Evolutionary conservation across 768 basidiomycete genomes (phyloP).

Genomic region (Rhodotorula sphaerocarpa): DNA sequence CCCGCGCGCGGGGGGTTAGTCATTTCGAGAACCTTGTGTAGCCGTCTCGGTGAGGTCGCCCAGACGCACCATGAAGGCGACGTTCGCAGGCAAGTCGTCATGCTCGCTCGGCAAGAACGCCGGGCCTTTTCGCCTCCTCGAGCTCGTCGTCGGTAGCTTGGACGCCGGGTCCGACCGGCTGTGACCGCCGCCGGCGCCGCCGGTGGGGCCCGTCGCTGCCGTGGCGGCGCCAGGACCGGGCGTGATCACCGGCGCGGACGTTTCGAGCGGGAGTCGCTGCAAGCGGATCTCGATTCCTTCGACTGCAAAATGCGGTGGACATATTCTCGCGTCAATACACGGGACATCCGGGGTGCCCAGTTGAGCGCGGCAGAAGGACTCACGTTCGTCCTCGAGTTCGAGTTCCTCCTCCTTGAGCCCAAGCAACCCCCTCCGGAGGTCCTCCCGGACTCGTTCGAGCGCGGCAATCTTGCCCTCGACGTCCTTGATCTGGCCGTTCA

Average conservation of each 20-base stretch:
- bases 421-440: slow-evolving; percentile 71
- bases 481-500: slow-evolving; percentile 77
- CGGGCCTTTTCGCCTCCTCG: slow-evolving; percentile 54
- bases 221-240: neutral
- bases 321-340: neutral
- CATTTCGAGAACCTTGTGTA: too few species aligned
- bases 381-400: slow-evolving; percentile 91
- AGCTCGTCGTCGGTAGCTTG: neutral
- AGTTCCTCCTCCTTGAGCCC: slow-evolving; percentile 89
- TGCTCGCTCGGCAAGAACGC: slow-evolving; percentile 96
- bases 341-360: neutral
- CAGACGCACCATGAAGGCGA: slow-evolving; percentile 81
- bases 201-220: neutral
- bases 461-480: slow-evolving; percentile 82
- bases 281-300: slow-evolving; percentile 63
- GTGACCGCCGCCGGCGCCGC: neutral
- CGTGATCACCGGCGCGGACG: neutral
- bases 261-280: slow-evolving; percentile 4
- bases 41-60: too few species aligned
- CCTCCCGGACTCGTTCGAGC: slow-evolving; percentile 67
- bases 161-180: neutral
- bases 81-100: slow-evolving; percentile 81
- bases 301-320: too few species aligned
- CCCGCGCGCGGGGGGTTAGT: neutral
- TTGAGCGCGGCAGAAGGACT: slow-evolving; percentile 42